Conservation (phyloP, 2,329 filamentous ascomycete species). For the Fusarium piperis region DNA sequence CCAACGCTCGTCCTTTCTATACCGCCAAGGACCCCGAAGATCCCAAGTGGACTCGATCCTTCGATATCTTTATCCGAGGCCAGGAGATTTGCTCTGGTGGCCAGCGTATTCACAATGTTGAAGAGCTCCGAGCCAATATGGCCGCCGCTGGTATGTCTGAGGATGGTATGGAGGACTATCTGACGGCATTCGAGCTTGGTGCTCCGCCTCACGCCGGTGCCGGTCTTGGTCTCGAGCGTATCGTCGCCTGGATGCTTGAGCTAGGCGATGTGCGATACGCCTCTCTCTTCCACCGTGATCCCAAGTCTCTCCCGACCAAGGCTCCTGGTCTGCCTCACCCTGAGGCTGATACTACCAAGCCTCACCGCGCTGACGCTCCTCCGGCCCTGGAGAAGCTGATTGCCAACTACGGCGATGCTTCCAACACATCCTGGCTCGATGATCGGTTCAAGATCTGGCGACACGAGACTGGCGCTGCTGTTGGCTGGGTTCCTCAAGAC, state of each 20-base stretch:
- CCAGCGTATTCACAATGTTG: slow-evolving; percentile 87
- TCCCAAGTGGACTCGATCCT: slow-evolving; percentile 83
- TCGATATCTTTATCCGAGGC: slow-evolving; percentile 92
- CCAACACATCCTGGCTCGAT: slow-evolving; percentile 93
- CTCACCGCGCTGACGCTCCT: slow-evolving; percentile 61
- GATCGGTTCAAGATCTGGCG: slow-evolving; percentile 90
- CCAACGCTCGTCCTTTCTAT: slow-evolving; percentile 87
- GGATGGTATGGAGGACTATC: slow-evolving; percentile 88
- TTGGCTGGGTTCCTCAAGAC: slow-evolving; percentile 81
- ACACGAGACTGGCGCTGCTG: slow-evolving; percentile 83
- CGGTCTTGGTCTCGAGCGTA: slow-evolving; percentile 88
- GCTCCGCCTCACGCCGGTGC: slow-evolving; percentile 90
- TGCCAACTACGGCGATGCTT: slow-evolving; percentile 94
- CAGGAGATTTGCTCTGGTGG: slow-evolving; percentile 94
- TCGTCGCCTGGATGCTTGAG: slow-evolving; percentile 86
- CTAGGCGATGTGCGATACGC: slow-evolving; percentile 90
- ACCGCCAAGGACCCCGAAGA: slow-evolving; percentile 84
- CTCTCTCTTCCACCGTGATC: slow-evolving; percentile 87
- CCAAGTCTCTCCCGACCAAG: slow-evolving; percentile 81
- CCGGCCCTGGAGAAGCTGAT: slow-evolving; percentile 88
- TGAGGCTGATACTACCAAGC: slow-evolving; percentile 78
- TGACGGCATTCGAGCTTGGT: slow-evolving; percentile 87
- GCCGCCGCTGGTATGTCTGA: slow-evolving; percentile 78
- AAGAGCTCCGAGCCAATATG: slow-evolving; percentile 82
- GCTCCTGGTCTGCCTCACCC: slow-evolving; percentile 79